Percentiles rank a stretch among this genome's conserved stretches.
Conservation (phyloP, 2,329 filamentous ascomycete species). For the Colletotrichum sp. region DNA sequence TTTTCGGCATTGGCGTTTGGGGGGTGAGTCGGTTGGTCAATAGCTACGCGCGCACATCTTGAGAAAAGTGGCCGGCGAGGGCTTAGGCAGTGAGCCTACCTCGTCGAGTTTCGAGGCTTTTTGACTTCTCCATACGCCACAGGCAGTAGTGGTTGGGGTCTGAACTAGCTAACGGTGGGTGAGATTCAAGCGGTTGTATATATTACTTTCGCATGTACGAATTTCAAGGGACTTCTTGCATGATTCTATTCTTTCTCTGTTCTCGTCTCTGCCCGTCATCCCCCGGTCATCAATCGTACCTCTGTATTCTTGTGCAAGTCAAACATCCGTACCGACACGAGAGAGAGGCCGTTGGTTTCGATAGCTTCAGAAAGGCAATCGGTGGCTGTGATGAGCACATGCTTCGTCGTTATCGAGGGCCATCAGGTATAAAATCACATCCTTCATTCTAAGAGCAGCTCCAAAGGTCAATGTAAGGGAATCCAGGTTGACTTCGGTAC, state of each 20-base stretch:
- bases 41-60: neutral
- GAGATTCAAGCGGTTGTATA: neutral
- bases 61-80: neutral
- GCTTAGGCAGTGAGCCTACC: neutral
- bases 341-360: neutral
- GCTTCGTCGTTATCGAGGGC: neutral
- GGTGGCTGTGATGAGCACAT: rapidly evolving
- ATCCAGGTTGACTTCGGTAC: neutral
- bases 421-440: rapidly evolving
- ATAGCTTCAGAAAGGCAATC: rapidly evolving
- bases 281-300: neutral
- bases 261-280: neutral
- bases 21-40: neutral
- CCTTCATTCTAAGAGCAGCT: rapidly evolving
- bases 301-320: neutral
- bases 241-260: neutral
- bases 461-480: neutral
- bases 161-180: neutral
- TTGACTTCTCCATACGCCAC: neutral
- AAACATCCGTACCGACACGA: rapidly evolving
- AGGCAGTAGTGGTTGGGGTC: neutral
- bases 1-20: neutral
- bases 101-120: neutral
- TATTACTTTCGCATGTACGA: neutral
- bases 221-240: neutral